These are phyloP conservation scores for Botrytis sinoallii DNA, from an alignment of 2,329 filamentous ascomycete genomes.

Conservation along the genomic window DNA sequence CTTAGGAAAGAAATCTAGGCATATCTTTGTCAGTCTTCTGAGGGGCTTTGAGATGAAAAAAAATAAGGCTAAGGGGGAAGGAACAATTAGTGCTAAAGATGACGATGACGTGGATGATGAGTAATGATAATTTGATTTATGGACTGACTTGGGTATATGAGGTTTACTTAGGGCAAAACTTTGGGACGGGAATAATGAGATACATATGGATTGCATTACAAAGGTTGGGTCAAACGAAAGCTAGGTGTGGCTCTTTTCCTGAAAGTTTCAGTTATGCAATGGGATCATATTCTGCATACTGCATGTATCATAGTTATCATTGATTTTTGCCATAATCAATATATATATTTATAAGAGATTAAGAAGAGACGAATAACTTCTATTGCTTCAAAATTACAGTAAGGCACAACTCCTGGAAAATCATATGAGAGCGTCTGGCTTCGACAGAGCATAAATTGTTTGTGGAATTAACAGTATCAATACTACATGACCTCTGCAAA, in stretches of 20 bases:
- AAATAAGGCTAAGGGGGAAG: not conserved
- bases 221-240: not conserved
- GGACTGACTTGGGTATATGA: not conserved
- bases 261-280: not conserved
- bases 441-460: not conserved
- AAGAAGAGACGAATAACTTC: not conserved
- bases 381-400: not conserved
- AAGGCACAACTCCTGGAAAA: not conserved
- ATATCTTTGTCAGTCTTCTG: slow-evolving; percentile 3
- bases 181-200: not conserved
- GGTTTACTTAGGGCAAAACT: not conserved
- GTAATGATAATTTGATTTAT: not conserved
- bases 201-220: not conserved
- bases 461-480: too few species aligned
- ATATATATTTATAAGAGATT: not conserved
- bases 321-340: not conserved
- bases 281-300: not conserved
- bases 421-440: not conserved
- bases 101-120: slow-evolving; percentile 6
- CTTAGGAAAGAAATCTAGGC: slow-evolving; percentile 13
- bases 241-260: not conserved
- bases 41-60: slow-evolving; percentile 1
- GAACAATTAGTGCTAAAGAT: not conserved
- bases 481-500: not conserved
- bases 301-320: not conserved